Base-by-base conservation (phyloP, 257 asterid species). In the Plantago ovata region DNA sequence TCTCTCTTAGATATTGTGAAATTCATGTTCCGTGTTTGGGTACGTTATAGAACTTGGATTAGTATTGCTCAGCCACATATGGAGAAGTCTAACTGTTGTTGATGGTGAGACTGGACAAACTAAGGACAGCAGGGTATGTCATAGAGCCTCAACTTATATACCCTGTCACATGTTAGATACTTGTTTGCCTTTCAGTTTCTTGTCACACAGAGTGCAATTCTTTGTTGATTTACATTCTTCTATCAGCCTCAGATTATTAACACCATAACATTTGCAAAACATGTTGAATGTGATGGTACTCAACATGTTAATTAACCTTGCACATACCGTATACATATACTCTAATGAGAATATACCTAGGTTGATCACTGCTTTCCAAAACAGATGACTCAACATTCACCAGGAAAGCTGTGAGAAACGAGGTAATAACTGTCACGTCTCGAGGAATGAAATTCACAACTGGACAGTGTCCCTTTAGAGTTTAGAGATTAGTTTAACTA, bases 21-120 rank as follows among this genome's bases (percentile, higher is more conserved):
- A 71, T 59, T 54, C 54, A 47, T 58, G 22, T 32, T 19, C 56
- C 61, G 59, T 56, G 53, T 52, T 61, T 46, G 50, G 49, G 50
- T 58, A n/a, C n/a, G n/a, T n/a, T 51, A 58, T 57, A 33, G 51
- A 13, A 20, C 46, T 12, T 55, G 15, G 6, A 22, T 60, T 54
- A 77, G 82, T 64, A 83, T 86, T 69, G 96, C 97, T 24, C 71
- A 81, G 84, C 99, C 99, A 18, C 74, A 62, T 47, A 93, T 93
- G 99, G 79, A 73, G 39, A 93, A 89, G 75, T 93, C 97, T n/a
- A 43, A 71, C 92, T 19, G 96, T 93, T 65, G 97, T 93, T 9
- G 99, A 93, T 76, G 71, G 79, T 72, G 83, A 72, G 21, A 93
- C 99, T 32, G 99, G 99, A 60, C 76, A 89, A 71, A 89, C 92